Evolutionary conservation across 805 yeast genomes (phyloP), one percentile per base, ranked within the genome.

Genomic region (Candida taoyuanica): DNA sequence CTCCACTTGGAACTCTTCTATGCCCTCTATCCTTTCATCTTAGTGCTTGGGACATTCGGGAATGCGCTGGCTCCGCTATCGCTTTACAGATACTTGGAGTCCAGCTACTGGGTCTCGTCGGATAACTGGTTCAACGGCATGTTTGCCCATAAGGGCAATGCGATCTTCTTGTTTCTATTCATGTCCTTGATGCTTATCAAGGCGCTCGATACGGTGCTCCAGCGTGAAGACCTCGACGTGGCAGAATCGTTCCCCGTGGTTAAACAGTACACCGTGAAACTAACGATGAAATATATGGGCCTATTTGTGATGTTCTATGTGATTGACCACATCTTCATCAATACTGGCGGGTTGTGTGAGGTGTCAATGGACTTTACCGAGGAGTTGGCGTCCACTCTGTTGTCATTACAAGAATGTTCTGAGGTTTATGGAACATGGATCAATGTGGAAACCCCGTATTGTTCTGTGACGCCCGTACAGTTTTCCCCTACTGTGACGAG

Each of bases 381-480:
- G 2, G 13, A 3, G 3, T 14, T 34, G 4, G 20, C 33, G 7
- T 12, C 24, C 7, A 14, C 20, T 3, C 17, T 37, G 7, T 15
- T n/a, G 4, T 8, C 37, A 5, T 15, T 21, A 2, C 17, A 28
- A 7, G 17, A 36, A 8, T 55, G 59, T 20, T 18, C 25, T 6
- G 31, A 17, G 9, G 39, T 42, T 11, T 42, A 50, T 24, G 56
- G 56, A 1, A 43, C 48, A 1, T 55, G 58, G 58, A 46, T 50
- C 2, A 28, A 31, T 6, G 9, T 47, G 3, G 27, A 42, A 7
- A 24, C 36, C 1, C 47, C 49, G 3, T 37, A 35, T 21, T 50
- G 58, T 20, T 24, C 37, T 3, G 8, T 50, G 7, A 36, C 44
- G 0, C 46, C 56, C 3, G 19, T 7, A 1, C 52, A 46, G 23